Evolutionary conservation across 2,329 filamentous ascomycete species (phyloP), one percentile per base, ranked within the genome.

Genomic region (Apiospora rasikravindrae): DNA sequence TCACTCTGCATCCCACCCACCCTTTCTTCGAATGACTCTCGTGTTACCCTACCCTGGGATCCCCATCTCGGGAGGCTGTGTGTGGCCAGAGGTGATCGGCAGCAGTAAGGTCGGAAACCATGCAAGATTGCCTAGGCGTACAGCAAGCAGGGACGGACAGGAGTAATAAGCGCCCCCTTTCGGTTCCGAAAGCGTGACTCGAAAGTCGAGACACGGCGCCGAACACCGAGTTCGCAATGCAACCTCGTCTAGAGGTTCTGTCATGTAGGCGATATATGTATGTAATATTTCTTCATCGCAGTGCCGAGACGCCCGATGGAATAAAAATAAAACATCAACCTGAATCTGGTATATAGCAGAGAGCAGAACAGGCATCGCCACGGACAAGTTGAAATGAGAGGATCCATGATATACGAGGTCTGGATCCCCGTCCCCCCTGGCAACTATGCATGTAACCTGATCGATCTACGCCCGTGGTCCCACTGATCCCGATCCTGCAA

Each of bases 361-460:
- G 53, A 53, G 19, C 11, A 53, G n/a, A 14, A 26, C n/a, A 22
- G 29, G 53, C 57, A 64, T 64, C 33, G 57, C 57, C 57, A n/a
- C 57, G 33, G 40, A 64, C 22, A 40, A 64, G 57, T 40, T 40
- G 40, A 64, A 64, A 29, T 64, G 57, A 40, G 57, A 40, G 33
- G 29, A 64, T 64, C 57, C 57, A 64, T 33, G n/a, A 37, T 64
- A 40, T 40, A 64, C 29, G 57, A 64, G 57, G 29, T n/a, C 57
- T 33, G 8, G 19, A 10, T 64, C 14, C 4, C 16, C 40, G 40
- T 14, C 4, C 16, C n/a, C 19, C 57, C 3, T 13, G 33, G 19
- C 40, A n/a, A 42, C 40, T 42, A 37, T 37, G 33, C 8, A 37
- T 5, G 5, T 7, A 61, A 61, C 53, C 53, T 37, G 53, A 22